phyloP scores from a whole-genome alignment of 2,329 filamentous ascomycete species.

The Emergomyces pasteurianus region DNA sequence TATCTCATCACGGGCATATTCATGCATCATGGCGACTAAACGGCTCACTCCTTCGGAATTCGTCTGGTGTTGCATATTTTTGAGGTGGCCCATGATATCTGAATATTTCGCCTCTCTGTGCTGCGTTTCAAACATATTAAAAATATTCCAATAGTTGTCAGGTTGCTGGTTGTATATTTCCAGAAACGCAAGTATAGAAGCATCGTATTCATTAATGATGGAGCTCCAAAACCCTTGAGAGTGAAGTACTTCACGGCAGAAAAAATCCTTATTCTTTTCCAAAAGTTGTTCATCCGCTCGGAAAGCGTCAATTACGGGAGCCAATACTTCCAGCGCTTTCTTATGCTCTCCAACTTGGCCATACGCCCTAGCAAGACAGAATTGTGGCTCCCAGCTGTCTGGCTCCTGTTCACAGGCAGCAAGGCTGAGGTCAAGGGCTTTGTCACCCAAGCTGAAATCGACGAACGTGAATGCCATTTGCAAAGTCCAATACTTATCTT shows the following conservation, averaged over 20 bases:
- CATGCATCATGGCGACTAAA: constrained; percentile 6
- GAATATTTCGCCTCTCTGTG: constrained; percentile 6
- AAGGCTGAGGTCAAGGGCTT: constrained; percentile 14
- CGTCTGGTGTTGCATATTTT: constrained; percentile 8
- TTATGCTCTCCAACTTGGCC: constrained; percentile 5
- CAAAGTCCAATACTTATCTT: constrained; percentile 6
- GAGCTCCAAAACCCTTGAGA: constrained; percentile 4
- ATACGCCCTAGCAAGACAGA: constrained; percentile 11
- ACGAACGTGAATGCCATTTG: constrained; percentile 15
- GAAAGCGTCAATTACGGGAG: constrained; percentile 6
- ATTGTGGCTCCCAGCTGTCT: constrained; percentile 15
- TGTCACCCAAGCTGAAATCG: constrained; percentile 6
- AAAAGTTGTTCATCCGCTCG: constrained; percentile 6
- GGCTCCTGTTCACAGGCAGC: constrained; percentile 9
- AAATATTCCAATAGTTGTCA: constrained; percentile 6
- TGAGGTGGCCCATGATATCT: constrained; percentile 10
- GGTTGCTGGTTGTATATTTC: constrained; percentile 9
- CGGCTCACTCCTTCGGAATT: constrained; percentile 5
- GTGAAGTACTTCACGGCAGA: constrained; percentile 7
- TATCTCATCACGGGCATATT: constrained; percentile 2
- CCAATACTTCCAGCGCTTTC: constrained; percentile 4
- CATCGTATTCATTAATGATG: constrained; percentile 4
- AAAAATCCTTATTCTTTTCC: constrained; percentile 4
- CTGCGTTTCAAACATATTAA: constrained; percentile 5
- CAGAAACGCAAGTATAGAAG: constrained; percentile 4